Evolutionary conservation across 2,329 filamentous ascomycete genomes (phyloP).

Genomic region (Pyricularia grisea): DNA sequence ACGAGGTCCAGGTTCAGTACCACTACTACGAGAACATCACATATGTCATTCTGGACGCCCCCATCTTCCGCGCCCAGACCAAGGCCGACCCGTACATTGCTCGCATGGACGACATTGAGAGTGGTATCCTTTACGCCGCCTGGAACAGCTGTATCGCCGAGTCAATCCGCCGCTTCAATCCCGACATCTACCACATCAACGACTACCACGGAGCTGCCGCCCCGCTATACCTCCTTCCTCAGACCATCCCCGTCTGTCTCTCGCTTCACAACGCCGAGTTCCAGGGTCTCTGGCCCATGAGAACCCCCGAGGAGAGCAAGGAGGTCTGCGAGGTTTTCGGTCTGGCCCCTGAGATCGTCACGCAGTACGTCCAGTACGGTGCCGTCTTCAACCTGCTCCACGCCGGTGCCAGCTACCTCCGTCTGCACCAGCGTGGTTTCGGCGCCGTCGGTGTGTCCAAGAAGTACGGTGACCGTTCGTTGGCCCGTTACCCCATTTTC

Average conservation of each 20-base stretch:
- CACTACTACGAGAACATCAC: slow-evolving; percentile 56
- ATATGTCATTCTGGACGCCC: slow-evolving; percentile 57
- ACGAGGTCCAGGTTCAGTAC: slow-evolving; percentile 55
- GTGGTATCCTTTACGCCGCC: background rate
- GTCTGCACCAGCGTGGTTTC: slow-evolving; percentile 25
- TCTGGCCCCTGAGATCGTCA: background rate
- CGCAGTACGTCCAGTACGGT: background rate
- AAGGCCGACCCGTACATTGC: background rate
- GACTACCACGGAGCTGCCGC: slow-evolving; percentile 33
- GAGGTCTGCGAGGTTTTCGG: background rate
- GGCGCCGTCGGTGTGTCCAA: slow-evolving; percentile 31
- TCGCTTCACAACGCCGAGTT: background rate
- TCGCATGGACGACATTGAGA: background rate
- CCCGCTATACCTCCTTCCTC: slow-evolving; percentile 54
- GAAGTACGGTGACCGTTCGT: background rate
- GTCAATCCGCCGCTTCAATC: slow-evolving; percentile 47
- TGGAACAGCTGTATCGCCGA: slow-evolving; percentile 57
- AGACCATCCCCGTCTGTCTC: slow-evolving; percentile 13
- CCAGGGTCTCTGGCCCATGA: background rate
- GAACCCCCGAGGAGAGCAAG: background rate
- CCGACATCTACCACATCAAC: slow-evolving; percentile 29
- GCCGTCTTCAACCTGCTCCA: background rate
- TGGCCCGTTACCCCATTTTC: background rate
- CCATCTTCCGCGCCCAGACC: slow-evolving; percentile 55
- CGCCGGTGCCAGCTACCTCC: background rate